These are phyloP conservation scores for Xerocomus minutiporus DNA, from an alignment of 1,284 basidiomycete genomes.

Conservation along the genomic window DNA sequence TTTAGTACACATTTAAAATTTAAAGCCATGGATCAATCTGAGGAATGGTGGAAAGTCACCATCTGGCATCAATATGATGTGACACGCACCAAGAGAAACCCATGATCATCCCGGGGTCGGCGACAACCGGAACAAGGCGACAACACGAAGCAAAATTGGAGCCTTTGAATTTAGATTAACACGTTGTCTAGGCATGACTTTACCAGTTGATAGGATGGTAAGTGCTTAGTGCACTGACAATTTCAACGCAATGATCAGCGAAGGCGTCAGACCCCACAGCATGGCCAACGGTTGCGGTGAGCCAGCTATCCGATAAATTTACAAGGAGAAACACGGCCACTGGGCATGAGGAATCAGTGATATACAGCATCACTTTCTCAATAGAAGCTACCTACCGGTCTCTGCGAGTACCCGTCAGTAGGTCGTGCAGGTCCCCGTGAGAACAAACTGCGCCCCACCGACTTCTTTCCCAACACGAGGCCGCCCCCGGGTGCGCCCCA, in stretches of 20 bases:
- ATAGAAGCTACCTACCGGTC: neutral
- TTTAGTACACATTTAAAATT: neutral
- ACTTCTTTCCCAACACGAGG: neutral
- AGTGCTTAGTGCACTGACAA: no score
- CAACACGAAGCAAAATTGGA: neutral
- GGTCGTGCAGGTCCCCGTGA: neutral
- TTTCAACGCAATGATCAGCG: neutral
- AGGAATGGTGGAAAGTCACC: neutral
- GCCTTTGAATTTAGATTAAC: no score
- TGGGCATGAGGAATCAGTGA: no score
- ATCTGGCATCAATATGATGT: neutral
- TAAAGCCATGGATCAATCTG: neutral
- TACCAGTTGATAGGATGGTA: neutral
- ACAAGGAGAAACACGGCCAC: no score
- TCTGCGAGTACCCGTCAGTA: neutral
- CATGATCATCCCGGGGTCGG: neutral
- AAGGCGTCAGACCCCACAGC: neutral
- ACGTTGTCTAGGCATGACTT: neutral
- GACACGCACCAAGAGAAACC: neutral
- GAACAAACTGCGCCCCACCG: neutral
- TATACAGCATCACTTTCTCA: neutral
- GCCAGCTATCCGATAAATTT: neutral
- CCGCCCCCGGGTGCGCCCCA: neutral
- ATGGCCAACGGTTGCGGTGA: neutral
- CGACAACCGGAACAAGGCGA: neutral